Base-by-base conservation (phyloP, 805 yeast genomes). In the Myxozyma udenii region DNA sequence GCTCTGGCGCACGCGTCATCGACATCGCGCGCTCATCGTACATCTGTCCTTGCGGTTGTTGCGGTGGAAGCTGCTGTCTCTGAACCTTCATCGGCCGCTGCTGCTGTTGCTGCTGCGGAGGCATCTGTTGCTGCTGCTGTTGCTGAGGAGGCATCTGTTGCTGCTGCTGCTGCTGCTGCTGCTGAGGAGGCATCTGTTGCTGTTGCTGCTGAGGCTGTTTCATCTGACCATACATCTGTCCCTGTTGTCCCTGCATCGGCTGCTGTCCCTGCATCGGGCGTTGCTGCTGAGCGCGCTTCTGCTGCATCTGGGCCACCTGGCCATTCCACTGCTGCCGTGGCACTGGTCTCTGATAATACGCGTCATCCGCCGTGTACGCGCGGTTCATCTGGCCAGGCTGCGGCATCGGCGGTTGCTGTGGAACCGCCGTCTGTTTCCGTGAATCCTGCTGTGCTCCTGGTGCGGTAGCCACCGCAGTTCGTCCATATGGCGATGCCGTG, bases 401-500 rank as follows among this genome's bases (percentile, higher is more conserved):
- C 14, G 9, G 9, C 14, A 9, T 14, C 14, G 33, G 33, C 9
- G 33, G 33, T 9, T 9, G 33, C 9, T 9, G 33, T 28, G 33
- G 33, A 28, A 28, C 33, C 14, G 12, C 14, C 33, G 14, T 28
- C 14, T 9, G 33, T 9, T 28, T 28, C 14, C 14, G 12, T 28
- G 33, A 28, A 28, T 14, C 33, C 14, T 28, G 33, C 9, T 9
- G 33, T 28, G 14, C 9, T 28, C 33, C 33, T 9, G 33, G 33
- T 9, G 33, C 33, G 14, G 33, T 9, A 28, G 33, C 33, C 9
- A 14, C 9, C 9, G 33, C 9, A 9, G 14, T 28, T 9, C 33
- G 33, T 9, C 33, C 33, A 38, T 40, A 47, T 16, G 57, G 57
- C 7, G 57, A 53, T 41, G 46, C 57, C 1, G 57, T 53, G 12